A percentile compares a stretch with the other conserved stretches of the same genome.
Evolutionary conservation across 495 filamentous ascomycete species (phyloP).

Genomic region (Annulohypoxylon bovei): DNA sequence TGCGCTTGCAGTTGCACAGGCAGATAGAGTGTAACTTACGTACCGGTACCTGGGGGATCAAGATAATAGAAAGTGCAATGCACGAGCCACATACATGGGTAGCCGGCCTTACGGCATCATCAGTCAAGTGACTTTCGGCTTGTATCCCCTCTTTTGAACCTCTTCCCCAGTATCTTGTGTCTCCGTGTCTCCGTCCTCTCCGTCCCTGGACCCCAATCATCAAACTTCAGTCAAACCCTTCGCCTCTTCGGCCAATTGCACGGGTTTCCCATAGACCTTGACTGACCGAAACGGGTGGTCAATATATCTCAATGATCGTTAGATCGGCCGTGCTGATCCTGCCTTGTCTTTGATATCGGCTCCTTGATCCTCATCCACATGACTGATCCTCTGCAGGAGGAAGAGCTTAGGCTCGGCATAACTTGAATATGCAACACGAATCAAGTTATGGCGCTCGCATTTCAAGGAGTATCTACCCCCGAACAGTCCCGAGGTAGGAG

Average conservation of each 20-base stretch:
- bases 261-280: conserved; percentile 17
- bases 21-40: neutral
- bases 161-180: conserved; percentile 21
- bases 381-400: conserved; percentile 24
- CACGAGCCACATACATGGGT: neutral
- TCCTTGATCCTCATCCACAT: conserved; percentile 26
- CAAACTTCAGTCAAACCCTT: conserved; percentile 12
- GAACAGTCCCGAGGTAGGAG: conserved; percentile 7
- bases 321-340: conserved; percentile 23
- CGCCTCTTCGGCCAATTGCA: conserved; percentile 30
- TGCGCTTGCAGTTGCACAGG: conserved; percentile 3
- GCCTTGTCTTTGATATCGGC: conserved; percentile 22
- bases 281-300: conserved; percentile 28
- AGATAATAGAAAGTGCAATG: neutral
- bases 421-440: conserved; percentile 17
- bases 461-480: neutral
- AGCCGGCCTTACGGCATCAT: conserved; percentile 12
- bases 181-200: conserved; percentile 4
- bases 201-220: conserved; percentile 25
- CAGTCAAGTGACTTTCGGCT: conserved; percentile 37
- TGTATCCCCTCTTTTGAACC: neutral
- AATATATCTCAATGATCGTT: conserved; percentile 11
- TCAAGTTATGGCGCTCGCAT: conserved; percentile 12
- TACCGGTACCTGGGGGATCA: neutral
- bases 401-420: conserved; percentile 40